Base-by-base conservation (phyloP, 176 grass and related monocot genomes). In the Oropetium thomaeum region DNA sequence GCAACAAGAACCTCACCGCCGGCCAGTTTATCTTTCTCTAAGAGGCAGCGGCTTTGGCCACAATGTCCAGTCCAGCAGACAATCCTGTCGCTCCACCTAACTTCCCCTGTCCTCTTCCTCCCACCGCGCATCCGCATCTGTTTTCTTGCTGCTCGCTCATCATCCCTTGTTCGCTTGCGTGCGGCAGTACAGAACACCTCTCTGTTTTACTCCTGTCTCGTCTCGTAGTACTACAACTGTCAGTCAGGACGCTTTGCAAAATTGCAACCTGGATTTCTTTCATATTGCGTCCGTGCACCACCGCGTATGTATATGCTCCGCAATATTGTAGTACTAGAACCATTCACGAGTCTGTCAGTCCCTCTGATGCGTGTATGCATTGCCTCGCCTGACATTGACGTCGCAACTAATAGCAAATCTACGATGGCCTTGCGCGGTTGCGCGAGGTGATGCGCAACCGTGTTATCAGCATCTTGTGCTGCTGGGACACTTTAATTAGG, bases 41-140 rank as follows among this genome's bases (percentile, higher is more conserved):
- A n/a, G n/a, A n/a, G n/a, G n/a, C n/a, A n/a, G n/a, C n/a, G n/a
- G n/a, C n/a, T n/a, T n/a, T n/a, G n/a, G n/a, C n/a, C n/a, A n/a
- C n/a, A n/a, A n/a, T n/a, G n/a, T n/a, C n/a, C n/a, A n/a, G n/a
- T n/a, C n/a, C n/a, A n/a, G n/a, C n/a, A n/a, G n/a, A n/a, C n/a
- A n/a, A n/a, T n/a, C n/a, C n/a, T n/a, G n/a, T n/a, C n/a, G n/a
- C 38, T 62, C 70, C 66, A 71, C 73, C 66, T 5, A 87, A 77
- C 65, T 32, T 34, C 0, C 13, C 58, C 13, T 81, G 55, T 76
- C 70, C 28, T 60, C 44, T 64, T 86, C 32, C 28, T 30, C 63
- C 23, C 42, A 32, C 20, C 66, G 62, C 53, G 17, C 20, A 26
- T 32, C 26, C 39, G 20, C 63, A 54, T 58, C 62, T 54, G 62